Evolutionary conservation across 2,329 filamentous ascomycete species (phyloP).

Genomic region (Chrysosporium keratinophilum): DNA sequence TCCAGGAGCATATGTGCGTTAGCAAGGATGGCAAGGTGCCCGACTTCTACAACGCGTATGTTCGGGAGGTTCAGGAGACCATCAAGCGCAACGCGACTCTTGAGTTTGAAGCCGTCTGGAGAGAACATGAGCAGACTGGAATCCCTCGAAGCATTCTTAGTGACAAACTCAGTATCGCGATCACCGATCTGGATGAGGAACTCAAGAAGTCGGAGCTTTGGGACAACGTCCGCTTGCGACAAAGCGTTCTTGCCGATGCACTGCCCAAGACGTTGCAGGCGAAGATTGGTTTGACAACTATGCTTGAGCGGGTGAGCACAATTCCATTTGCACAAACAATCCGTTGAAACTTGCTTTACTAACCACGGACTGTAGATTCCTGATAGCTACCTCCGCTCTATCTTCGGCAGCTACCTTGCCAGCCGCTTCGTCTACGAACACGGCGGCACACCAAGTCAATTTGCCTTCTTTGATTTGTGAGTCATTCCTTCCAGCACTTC

Average conservation of each 20-base stretch:
- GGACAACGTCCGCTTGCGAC: conserved; percentile 68
- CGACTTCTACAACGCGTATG: conserved; percentile 86
- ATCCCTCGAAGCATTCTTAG: conserved; percentile 74
- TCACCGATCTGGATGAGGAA: conserved; percentile 94
- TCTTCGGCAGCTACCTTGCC: conserved; percentile 92
- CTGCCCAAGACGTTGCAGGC: conserved; percentile 73
- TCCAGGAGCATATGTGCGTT: conserved; percentile 90
- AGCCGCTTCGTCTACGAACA: conserved; percentile 95
- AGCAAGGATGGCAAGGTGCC: conserved; percentile 65
- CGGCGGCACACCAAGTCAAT: conserved; percentile 84
- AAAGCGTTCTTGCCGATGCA: conserved; percentile 70
- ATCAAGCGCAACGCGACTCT: conserved; percentile 85
- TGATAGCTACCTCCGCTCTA: conserved; percentile 81
- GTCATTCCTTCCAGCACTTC: conserved; percentile 32
- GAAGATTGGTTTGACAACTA: conserved; percentile 82
- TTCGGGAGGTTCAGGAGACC: conserved; percentile 78
- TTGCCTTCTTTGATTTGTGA: conserved; percentile 98
- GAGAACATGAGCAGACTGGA: conserved; percentile 75
- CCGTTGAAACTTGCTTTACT: conserved; percentile 12
- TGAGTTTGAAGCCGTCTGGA: conserved; percentile 98
- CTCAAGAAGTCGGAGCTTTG: conserved; percentile 87
- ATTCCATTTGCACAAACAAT: not conserved
- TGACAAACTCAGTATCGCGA: conserved; percentile 80
- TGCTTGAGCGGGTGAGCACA: conserved; percentile 60
- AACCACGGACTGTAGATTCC: conserved; percentile 50